Evolutionary conservation across 257 asterid genomes (phyloP), one percentile per base, ranked within the genome.

Genomic region (Penstemon newberryi): DNA sequence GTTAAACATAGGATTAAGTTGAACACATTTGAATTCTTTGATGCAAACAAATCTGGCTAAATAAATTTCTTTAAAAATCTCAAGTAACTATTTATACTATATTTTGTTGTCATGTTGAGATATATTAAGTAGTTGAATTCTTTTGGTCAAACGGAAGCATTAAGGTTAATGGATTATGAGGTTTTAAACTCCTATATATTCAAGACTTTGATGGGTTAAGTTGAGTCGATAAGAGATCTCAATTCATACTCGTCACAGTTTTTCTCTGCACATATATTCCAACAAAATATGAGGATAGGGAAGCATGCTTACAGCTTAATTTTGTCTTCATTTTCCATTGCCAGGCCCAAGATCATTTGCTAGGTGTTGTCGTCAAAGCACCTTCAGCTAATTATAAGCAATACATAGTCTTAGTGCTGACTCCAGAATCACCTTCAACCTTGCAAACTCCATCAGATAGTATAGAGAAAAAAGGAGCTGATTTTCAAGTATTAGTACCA

Each of bases 311-410:
- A 57, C 8, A 5, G 41, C 55, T 50, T 9, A 8, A 15, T 25
- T 67, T 73, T 51, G 50, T 12, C n/a, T 74, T 53, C 44, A 73
- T 13, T 70, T 41, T 15, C 75, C 12, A 70, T 41, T 77, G 82
- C 77, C 95, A 93, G 99, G 95, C 72, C 66, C 90, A 87, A 80
- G 96, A 91, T 81, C 96, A 91, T 85, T 83, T 91, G 71, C 92
- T 91, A 40, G 99, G 96, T 7, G 99, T 85, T 59, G 79, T 94
- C 41, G 75, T 94, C 78, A 94, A 91, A 83, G 42, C 89, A 58
- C 91, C 94, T 69, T 80, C 96, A 53, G 74, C 84, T 73, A 85
- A 68, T 77, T 76, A 69, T 78, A 94, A 84, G 78, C 88, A 86
- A 67, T 91, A 85, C 82, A 79, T 94, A 67, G 96, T 87, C 79